Percentiles rank a stretch among this genome's conserved stretches.
phyloP scores from a whole-genome alignment of 129 eudicot species.

The Flaveria bidentis region DNA sequence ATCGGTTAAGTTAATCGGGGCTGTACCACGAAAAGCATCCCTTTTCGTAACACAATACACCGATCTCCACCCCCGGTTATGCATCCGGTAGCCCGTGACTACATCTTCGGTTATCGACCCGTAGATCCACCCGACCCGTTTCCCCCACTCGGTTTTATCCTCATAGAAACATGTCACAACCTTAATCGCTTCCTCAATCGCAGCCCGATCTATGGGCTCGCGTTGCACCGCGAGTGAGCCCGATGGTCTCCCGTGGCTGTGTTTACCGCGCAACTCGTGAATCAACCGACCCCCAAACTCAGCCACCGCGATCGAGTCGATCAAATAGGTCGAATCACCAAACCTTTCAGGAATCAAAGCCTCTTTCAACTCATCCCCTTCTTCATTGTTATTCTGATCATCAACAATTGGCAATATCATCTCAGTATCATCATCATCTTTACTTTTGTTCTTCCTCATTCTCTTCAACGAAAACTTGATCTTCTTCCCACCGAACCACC shows the following conservation, averaged over 20 bases:
- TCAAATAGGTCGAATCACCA: slow-evolving; percentile 31
- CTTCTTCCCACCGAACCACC: slow-evolving; percentile 33
- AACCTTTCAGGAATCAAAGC: slow-evolving; percentile 32
- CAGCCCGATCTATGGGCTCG: slow-evolving; percentile 48
- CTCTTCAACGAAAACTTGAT: slow-evolving; percentile 26
- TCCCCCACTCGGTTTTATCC: slow-evolving; percentile 64
- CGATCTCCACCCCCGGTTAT: slow-evolving; percentile 53
- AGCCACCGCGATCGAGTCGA: slow-evolving; percentile 31
- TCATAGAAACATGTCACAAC: slow-evolving; percentile 52
- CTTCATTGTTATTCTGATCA: slow-evolving; percentile 20
- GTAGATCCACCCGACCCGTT: slow-evolving; percentile 68
- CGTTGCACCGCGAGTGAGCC: slow-evolving; percentile 51
- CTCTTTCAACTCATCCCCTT: slow-evolving; percentile 12
- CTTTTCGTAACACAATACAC: slow-evolving; percentile 52
- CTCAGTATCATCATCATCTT: slow-evolving; percentile 31
- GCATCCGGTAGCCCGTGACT: slow-evolving; percentile 58
- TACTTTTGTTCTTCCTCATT: slow-evolving; percentile 21
- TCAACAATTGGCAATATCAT: slow-evolving; percentile 33
- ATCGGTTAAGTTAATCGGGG: slow-evolving; percentile 54
- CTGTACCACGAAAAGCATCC: slow-evolving; percentile 58
- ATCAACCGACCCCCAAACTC: slow-evolving; percentile 35
- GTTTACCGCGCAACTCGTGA: slow-evolving; percentile 30
- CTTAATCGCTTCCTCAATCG: slow-evolving; percentile 52
- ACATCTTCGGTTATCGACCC: slow-evolving; percentile 64
- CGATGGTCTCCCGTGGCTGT: slow-evolving; percentile 44